These are phyloP conservation scores for Cymbidium sinense DNA, from an alignment of 106 monocot species.

Conservation along the genomic window DNA sequence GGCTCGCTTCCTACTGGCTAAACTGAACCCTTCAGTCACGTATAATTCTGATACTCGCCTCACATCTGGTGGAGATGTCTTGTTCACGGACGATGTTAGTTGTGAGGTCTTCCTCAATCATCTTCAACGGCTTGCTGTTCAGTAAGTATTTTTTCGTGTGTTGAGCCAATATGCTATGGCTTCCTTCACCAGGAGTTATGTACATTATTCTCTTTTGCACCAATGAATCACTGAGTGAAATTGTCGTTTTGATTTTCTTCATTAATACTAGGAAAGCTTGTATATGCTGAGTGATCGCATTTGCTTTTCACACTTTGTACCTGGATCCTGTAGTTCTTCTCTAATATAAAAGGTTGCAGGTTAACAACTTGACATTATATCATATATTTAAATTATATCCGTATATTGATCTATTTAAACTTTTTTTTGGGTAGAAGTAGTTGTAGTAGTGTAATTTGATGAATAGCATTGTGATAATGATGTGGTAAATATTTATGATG, in stretches of 20 bases:
- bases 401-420: background rate
- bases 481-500: too few species aligned
- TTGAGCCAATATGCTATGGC: background rate
- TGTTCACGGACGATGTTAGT: slow-evolving; percentile 91
- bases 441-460: too few species aligned
- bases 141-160: slow-evolving; percentile 17
- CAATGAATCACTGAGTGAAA: background rate
- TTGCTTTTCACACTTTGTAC: background rate
- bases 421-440: background rate
- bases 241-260: background rate
- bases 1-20: slow-evolving; percentile 78
- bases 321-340: background rate
- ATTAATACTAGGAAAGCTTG: background rate
- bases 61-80: slow-evolving; percentile 59
- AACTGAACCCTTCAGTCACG: slow-evolving; percentile 73
- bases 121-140: slow-evolving; percentile 68
- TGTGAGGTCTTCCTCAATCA: slow-evolving; percentile 82
- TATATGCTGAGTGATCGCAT: background rate
- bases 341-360: background rate
- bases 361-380: too few species aligned
- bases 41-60: slow-evolving; percentile 63
- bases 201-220: background rate
- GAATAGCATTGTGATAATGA: too few species aligned
- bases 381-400: background rate
- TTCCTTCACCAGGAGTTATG: background rate